A percentile compares a stretch with the other conserved stretches of the same genome.
These are phyloP conservation scores for Mycothermus thermophilus DNA, from an alignment of 495 filamentous ascomycete genomes.

Conservation along the genomic window DNA sequence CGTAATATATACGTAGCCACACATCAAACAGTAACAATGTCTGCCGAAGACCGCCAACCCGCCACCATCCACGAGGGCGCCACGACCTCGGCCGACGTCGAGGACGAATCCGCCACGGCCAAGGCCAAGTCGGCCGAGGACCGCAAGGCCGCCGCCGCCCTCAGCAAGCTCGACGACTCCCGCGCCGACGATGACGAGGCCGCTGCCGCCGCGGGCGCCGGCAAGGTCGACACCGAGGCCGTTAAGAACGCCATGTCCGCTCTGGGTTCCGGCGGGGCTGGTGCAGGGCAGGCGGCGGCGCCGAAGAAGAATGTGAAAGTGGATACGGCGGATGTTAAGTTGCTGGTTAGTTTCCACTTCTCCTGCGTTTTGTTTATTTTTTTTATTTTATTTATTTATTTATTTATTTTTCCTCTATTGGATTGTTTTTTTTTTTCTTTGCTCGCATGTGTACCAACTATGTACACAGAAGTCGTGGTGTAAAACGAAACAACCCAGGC, in stretches of 20 bases:
- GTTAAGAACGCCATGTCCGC: slow-evolving; percentile 71
- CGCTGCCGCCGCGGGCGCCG: slow-evolving; percentile 47
- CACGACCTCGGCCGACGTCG: slow-evolving; percentile 46
- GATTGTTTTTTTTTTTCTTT: no score
- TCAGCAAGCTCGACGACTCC: slow-evolving; percentile 62
- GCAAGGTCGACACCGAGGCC: slow-evolving; percentile 73
- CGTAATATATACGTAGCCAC: no score
- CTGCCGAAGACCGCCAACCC: slow-evolving; percentile 45
- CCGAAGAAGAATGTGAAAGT: slow-evolving; percentile 36
- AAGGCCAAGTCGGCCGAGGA: slow-evolving; percentile 68
- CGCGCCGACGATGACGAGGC: slow-evolving; percentile 43
- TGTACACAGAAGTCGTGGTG: no score
- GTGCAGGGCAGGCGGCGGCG: slow-evolving; percentile 29
- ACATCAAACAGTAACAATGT: slow-evolving; percentile 26
- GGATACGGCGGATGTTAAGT: slow-evolving; percentile 30
- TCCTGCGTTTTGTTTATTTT: no score
- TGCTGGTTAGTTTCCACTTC: slow-evolving; percentile 24
- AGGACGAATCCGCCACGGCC: slow-evolving; percentile 46
- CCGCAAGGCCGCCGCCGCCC: slow-evolving; percentile 79
- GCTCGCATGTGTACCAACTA: no score
- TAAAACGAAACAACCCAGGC: no score
- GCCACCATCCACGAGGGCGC: slow-evolving; percentile 42
- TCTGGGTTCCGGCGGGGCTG: no score
- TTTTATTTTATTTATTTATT: no score
- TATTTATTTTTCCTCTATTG: no score